Conservation (phyloP, 2,329 filamentous ascomycete species). For the Podosphaera aphanis region DNA sequence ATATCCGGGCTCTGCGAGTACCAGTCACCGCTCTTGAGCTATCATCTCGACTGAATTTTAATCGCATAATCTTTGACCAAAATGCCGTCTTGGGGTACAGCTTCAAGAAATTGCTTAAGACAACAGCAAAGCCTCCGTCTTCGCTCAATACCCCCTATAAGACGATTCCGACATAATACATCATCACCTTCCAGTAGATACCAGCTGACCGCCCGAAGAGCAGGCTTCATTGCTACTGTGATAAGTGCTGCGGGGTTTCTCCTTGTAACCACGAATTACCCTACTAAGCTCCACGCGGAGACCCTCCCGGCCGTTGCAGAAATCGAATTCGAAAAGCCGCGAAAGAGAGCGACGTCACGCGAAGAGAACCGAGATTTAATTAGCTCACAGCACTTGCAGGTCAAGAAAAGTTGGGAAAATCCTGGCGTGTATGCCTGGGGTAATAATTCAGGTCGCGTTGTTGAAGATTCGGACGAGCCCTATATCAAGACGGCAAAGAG, state of each 20-base stretch:
- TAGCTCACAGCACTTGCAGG: slow-evolving; percentile 69
- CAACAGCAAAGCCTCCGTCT: not conserved
- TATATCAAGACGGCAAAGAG: slow-evolving; percentile 61
- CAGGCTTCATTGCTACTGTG: not conserved
- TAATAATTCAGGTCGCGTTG: slow-evolving; percentile 64
- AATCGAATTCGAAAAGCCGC: slow-evolving; percentile 43
- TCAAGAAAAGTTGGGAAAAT: slow-evolving; percentile 57
- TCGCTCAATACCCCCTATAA: not conserved
- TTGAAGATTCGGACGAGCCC: slow-evolving; percentile 53
- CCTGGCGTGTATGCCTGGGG: slow-evolving; percentile 92
- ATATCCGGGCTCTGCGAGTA: too few relatives aligned
- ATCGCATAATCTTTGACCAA: not conserved
- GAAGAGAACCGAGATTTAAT: slow-evolving; percentile 56
- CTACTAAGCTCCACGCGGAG: slow-evolving; percentile 9
- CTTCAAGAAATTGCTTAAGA: not conserved
- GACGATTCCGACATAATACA: not conserved
- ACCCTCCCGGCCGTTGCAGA: slow-evolving; percentile 21
- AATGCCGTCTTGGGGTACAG: not conserved
- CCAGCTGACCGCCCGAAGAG: not conserved
- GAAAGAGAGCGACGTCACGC: slow-evolving; percentile 31
- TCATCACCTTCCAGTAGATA: not conserved
- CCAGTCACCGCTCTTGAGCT: not conserved
- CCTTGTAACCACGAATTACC: not conserved
- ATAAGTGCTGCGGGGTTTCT: not conserved
- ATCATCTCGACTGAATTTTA: not conserved